Conservation (phyloP, 345 rosid species). For the Corchorus olitorius region DNA sequence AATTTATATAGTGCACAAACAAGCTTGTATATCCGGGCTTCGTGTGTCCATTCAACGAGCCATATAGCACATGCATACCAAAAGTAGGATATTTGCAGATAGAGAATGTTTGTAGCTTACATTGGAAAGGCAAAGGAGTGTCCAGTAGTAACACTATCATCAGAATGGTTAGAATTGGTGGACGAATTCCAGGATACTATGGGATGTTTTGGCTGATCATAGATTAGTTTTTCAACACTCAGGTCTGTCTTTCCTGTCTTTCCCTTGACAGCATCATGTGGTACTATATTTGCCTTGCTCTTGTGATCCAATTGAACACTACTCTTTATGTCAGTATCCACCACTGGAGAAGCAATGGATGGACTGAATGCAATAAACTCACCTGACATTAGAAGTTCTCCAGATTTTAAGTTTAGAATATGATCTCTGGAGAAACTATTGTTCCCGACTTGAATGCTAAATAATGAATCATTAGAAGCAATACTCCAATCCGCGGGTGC, state of each 20-base stretch:
- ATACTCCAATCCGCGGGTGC: conserved; percentile 71
- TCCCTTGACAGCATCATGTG: conserved; percentile 24
- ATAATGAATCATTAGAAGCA: conserved; percentile 88
- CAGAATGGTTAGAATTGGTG: conserved; percentile 40
- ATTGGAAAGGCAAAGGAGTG: conserved; percentile 67
- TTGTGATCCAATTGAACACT: conserved; percentile 38
- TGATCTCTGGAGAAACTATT: conserved; percentile 62
- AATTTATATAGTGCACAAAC: not conserved
- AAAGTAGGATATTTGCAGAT: not conserved
- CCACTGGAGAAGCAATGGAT: conserved; percentile 35
- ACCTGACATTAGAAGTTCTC: conserved; percentile 55
- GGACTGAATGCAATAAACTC: conserved; percentile 31
- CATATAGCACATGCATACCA: not conserved
- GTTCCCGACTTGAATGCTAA: conserved; percentile 71
- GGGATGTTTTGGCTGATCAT: conserved; percentile 22
- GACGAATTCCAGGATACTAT: conserved; percentile 27
- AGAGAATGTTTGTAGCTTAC: conserved; percentile 43
- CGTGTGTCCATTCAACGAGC: not conserved
- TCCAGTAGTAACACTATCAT: conserved; percentile 41
- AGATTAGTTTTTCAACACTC: not conserved
- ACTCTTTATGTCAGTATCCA: conserved; percentile 21
- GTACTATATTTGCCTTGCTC: conserved; percentile 67
- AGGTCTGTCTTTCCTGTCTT: not conserved
- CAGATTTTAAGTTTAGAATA: conserved; percentile 41
- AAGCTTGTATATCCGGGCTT: no score